phyloP scores from a whole-genome alignment of 2,329 filamentous ascomycete species.

The Akanthomyces muscarius region DNA sequence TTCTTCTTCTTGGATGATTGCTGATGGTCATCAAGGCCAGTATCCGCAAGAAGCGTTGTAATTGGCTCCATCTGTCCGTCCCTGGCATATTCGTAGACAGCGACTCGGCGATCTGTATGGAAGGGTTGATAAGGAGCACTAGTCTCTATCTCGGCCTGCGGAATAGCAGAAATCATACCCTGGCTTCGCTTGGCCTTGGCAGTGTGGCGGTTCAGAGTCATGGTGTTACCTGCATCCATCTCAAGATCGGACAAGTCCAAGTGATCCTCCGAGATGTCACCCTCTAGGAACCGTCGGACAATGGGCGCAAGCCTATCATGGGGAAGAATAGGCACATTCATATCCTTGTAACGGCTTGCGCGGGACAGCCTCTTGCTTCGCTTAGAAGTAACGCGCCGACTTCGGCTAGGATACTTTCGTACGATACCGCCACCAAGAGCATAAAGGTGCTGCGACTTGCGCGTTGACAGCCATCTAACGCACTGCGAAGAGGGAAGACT shows the following conservation, averaged over 20 bases:
- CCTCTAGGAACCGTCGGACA: constrained; percentile 49
- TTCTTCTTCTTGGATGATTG: constrained; percentile 36
- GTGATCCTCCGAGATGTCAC: constrained; percentile 51
- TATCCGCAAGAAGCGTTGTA: constrained; percentile 38
- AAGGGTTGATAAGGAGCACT: constrained; percentile 95
- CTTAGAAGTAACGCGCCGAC: constrained; percentile 50
- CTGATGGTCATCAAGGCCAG: constrained; percentile 38
- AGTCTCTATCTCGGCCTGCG: constrained; percentile 86
- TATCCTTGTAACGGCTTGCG: constrained; percentile 59
- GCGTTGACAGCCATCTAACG: constrained; percentile 61
- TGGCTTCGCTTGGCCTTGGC: constrained; percentile 35
- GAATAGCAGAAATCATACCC: constrained; percentile 60
- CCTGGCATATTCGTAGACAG: constrained; percentile 62
- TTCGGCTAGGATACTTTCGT: constrained; percentile 60
- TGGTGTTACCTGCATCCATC: constrained; percentile 50
- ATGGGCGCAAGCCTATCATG: constrained; percentile 55
- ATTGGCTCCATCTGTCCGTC: constrained; percentile 34
- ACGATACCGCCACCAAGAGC: constrained; percentile 63
- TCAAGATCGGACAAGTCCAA: constrained; percentile 51
- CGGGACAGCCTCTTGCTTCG: constrained; percentile 51
- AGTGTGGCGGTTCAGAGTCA: constrained; percentile 45
- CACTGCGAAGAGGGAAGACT: constrained; percentile 54
- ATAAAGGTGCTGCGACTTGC: constrained; percentile 58
- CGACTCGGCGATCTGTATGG: constrained; percentile 82
- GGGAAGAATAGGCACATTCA: constrained; percentile 60